Base-by-base conservation (phyloP, 148 eudicot genomes). In the Suaeda aralocaspica region DNA sequence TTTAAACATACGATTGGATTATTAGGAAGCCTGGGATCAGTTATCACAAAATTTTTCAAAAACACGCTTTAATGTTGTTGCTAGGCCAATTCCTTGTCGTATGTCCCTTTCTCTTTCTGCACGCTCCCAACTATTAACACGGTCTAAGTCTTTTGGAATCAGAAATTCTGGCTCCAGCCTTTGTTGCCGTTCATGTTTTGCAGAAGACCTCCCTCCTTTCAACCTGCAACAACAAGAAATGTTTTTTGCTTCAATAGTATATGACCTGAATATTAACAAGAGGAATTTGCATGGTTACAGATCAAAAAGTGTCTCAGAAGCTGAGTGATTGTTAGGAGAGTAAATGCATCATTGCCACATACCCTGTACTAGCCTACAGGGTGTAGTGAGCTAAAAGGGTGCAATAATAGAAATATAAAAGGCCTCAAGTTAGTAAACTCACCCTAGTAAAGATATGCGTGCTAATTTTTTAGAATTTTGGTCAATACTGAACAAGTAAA, bases 11-110 rank as follows among this genome's bases (percentile, higher is more conserved):
- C 99, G 71, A 95, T 95, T 68, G 99, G 99, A 76, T 83, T 84
- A 78, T 95, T 97, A 60, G 99, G 99, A 80, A 95, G 96, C 78
- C 99, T 89, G 72, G 99, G 99, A 86, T 95, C 99, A 18, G 82
- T 68, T 30, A 95, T 91, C 64, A 95, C 99, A 81, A 95, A 95
- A 76, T 95, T 95, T 86, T 95, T 95, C 76, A n/a, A 89, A 97
- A 73, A 95, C 91, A 39, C 99, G 91, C 78, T 95, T 97, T 82
- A 95, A 78, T 44, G 99, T 95, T 64, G 99, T 95, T 57, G 99
- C 99, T 22, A 95, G 77, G 79, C 91, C 99, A 74, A 95, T 81
- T 70, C 97, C 99, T 76, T 91, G 97, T 72, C 99, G 93, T 55
- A 91, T 81, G 74, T 91, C 92, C 77, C 87, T 85, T 72, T 83